Evolutionary conservation across 192 early-diverging fungal genomes (phyloP).

Genomic region (Linnemannia hyalina): DNA sequence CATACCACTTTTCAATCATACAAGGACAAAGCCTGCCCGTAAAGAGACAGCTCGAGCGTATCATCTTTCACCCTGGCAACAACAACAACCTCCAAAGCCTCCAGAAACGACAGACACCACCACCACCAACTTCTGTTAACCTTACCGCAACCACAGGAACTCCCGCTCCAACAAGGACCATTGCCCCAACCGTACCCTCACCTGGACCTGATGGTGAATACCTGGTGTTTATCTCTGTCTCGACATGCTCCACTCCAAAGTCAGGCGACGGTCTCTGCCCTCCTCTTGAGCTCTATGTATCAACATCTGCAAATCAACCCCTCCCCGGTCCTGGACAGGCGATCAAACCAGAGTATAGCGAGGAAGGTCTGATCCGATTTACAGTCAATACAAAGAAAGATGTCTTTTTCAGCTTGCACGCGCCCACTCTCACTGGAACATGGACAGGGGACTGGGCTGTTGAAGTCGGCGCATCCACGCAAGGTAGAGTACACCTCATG

Average conservation of each 20-base stretch:
- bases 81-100: background rate
- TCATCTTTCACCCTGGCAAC: conserved; percentile 34
- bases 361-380: conserved; percentile 42
- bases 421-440: conserved; percentile 13
- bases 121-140: background rate
- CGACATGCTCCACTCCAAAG: conserved; percentile 40
- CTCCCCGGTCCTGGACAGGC: conserved; percentile 51
- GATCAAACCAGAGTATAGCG: conserved; percentile 9
- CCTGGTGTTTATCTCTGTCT: conserved; percentile 48
- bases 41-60: conserved; percentile 36
- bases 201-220: conserved; percentile 44
- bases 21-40: conserved; percentile 37
- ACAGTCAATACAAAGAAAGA: conserved; percentile 42
- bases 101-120: conserved; percentile 3
- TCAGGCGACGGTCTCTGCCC: conserved; percentile 14
- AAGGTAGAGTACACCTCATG: conserved; percentile 32
- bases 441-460: conserved; percentile 53
- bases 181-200: conserved; percentile 28
- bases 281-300: conserved; percentile 30
- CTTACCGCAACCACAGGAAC: background rate
- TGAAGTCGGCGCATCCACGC: conserved; percentile 48
- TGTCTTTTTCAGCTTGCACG: conserved; percentile 46
- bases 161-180: conserved; percentile 29
- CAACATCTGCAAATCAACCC: conserved; percentile 30
- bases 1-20: conserved; percentile 45